Percentiles rank a stretch among this genome's conserved stretches.
These are phyloP conservation scores for Candida endomychidarum DNA, from an alignment of 805 yeast species.

Conservation along the genomic window DNA sequence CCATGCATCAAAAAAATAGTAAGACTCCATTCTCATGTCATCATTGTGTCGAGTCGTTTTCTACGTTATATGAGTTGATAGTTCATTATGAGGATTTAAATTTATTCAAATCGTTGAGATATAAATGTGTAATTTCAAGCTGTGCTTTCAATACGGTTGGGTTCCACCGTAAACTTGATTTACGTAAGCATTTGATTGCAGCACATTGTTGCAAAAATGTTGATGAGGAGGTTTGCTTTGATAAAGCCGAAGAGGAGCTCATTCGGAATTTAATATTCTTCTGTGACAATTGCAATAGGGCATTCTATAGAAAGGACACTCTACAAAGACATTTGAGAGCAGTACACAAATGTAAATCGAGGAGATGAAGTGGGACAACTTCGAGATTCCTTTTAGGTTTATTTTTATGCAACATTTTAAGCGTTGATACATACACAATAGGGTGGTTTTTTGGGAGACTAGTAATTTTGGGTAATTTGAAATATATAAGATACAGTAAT, in stretches of 20 bases:
- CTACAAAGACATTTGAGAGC: conserved; percentile 13
- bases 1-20: background rate
- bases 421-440: background rate
- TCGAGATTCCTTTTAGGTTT: background rate
- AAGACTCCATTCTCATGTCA: conserved; percentile 2
- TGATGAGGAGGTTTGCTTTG: background rate
- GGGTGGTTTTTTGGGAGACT: too few relatives aligned
- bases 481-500: too few relatives aligned
- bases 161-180: conserved; percentile 26
- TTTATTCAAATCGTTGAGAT: conserved; percentile 16
- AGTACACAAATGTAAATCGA: conserved; percentile 7
- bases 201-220: conserved; percentile 21
- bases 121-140: conserved; percentile 27
- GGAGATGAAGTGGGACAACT: too few relatives aligned
- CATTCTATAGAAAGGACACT: conserved; percentile 16
- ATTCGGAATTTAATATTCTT: conserved; percentile 12
- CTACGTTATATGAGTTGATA: conserved; percentile 16
- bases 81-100: conserved; percentile 22
- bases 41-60: conserved; percentile 11
- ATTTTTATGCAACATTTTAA: background rate
- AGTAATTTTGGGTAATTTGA: too few relatives aligned
- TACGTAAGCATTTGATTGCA: conserved; percentile 28
- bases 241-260: background rate
- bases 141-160: conserved; percentile 35
- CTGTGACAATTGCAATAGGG: conserved; percentile 13